Base-by-base conservation (phyloP, 768 basidiomycete genomes). In the Boletus coccyginus region DNA sequence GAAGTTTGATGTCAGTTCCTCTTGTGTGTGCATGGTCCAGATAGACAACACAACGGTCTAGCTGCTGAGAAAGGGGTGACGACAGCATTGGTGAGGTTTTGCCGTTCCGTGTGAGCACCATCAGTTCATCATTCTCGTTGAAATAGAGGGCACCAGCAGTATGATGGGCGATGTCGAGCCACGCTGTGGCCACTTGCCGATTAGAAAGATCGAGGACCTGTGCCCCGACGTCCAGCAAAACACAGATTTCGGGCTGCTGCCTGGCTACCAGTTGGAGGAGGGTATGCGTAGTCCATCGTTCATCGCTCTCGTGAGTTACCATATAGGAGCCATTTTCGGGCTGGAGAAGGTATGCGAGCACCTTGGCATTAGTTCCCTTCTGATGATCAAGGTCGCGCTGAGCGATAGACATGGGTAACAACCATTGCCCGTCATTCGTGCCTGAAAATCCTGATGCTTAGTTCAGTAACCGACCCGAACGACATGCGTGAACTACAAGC, bases 1-100 rank as follows among this genome's bases (percentile, higher is more conserved):
- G 81, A 39, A 82, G 66, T 39, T 77, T 81, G 14, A 82, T 62
- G 58, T 82, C 81, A 0, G 80, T 81, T 13, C 81, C 81, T 14
- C 60, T 31, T 12, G 60, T 62, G 57, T 81, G 81, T 0, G 78
- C 77, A 55, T 82, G 81, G 47, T 82, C 81, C 2, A 82, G 74
- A 55, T 82, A 82, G 3, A 81, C 68, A 5, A 78, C 53, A 33
- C 78, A 79, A 52, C 73, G 63, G 9, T 54, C 81, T 55, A n/a
- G 77, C 78, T 48, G 40, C 75, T 74, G 27, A 62, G 63, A 14
- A 75, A 59, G 71, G 61, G 8, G 79, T 62, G 81, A 78, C 6
- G 21, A 21, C 21, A 21, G 21, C 21, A 21, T 21, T 21, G 21
- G 21, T 21, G 21, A 21, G 21, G 21, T 21, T 21, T 21, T 21